phyloP scores from a whole-genome alignment of 441 rosid species.

The Gossypium armourianum region DNA sequence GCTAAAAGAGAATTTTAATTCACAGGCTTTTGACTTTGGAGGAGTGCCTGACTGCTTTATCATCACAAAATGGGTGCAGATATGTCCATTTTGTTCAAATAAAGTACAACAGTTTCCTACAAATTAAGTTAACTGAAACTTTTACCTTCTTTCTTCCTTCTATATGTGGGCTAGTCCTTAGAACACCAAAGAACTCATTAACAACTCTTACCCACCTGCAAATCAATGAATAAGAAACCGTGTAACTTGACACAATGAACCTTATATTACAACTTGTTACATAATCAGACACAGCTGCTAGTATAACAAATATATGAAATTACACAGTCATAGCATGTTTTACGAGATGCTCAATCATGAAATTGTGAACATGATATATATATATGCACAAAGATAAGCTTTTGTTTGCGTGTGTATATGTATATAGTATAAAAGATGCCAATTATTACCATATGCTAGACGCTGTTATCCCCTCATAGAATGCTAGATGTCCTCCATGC shows the following conservation, averaged over 20 bases:
- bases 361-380: not conserved
- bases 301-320: not conserved
- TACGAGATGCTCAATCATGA: not conserved
- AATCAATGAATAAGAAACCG: conserved; percentile 15
- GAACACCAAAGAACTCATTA: conserved; percentile 46
- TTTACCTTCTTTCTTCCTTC: conserved; percentile 41
- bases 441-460: conserved; percentile 56
- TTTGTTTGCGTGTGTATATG: not conserved
- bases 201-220: conserved; percentile 85
- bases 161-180: conserved; percentile 43
- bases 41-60: not conserved
- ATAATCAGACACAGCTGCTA: not conserved
- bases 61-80: not conserved
- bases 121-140: not conserved
- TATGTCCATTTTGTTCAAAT: not conserved
- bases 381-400: not conserved
- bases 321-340: not conserved
- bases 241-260: not conserved
- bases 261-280: not conserved
- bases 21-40: not conserved
- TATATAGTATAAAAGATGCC: not conserved
- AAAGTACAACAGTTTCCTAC: not conserved
- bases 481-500: conserved; percentile 82
- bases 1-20: not conserved
- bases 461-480: conserved; percentile 57